Evolutionary conservation across 192 early-diverging fungal species (phyloP), one percentile per base, ranked within the genome.

Genomic region (Cladochytrium replicatum): DNA sequence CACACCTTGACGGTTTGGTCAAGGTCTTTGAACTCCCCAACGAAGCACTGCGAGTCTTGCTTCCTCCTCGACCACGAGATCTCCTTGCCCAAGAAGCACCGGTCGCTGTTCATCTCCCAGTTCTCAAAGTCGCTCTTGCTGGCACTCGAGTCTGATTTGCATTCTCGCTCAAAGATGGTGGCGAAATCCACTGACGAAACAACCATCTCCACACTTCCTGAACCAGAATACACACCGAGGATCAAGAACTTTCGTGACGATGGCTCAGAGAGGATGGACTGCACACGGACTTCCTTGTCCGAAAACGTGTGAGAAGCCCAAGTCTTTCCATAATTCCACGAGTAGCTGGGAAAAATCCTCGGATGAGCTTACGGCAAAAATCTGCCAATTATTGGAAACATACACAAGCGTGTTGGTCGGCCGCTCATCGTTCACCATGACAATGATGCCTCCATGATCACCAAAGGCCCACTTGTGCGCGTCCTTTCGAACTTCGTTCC

Each of bases 41-140:
- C 80, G 31, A 50, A 71, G 58, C 90, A 93, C 1, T 64, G 44
- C 19, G 77, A 74, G 30, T 74, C 69, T 1, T 63, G 50, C 66
- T 88, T 88, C 53, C 92, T 71, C 5, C 89, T 68, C 77, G 78
- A 86, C 57, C 82, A 89, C 4, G 64, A 60, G 2, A 77, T 69
- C 57, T 81, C 69, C 5, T 62, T 38, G 21, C 81, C 83, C 41
- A 83, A 46, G 31, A 69, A 71, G 59, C 78, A 78, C 27, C 78
- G 70, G 22, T 71, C 68, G n/a, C 74, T 72, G 37, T 72, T 21
- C 34, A 19, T 48, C 46, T 64, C 67, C 91, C 91, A 95, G 48
- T 71, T 55, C 52, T 95, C 89, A 81, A 93, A 99, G 60, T 95
- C 93, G 55, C 74, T 83, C 50, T 74, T 72, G 0, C 69, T 66